These are phyloP conservation scores for Parastagonospora avenae DNA, from an alignment of 2,329 filamentous ascomycete species.

Conservation along the genomic window DNA sequence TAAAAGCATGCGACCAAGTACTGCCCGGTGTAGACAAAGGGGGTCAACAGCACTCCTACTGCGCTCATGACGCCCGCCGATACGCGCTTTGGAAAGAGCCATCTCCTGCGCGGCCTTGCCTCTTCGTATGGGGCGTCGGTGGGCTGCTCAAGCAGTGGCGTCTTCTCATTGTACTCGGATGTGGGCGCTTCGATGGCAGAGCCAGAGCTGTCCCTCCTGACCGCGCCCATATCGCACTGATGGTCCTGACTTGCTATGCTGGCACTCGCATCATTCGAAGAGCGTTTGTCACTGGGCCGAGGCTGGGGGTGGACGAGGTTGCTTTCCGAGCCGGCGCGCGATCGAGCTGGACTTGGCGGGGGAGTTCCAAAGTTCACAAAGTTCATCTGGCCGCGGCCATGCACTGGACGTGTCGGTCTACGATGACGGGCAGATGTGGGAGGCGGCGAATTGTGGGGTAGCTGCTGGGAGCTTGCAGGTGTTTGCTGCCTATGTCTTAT, in stretches of 20 bases:
- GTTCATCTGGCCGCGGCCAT: conserved; percentile 75
- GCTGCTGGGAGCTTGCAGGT: conserved; percentile 10
- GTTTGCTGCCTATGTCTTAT: conserved; percentile 1
- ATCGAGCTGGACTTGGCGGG: conserved; percentile 55
- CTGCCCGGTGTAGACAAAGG: conserved; percentile 77
- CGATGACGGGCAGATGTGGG: background rate
- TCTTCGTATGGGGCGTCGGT: conserved; percentile 36
- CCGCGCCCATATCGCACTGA: conserved; percentile 38
- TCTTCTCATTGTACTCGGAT: conserved; percentile 65
- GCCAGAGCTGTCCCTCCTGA: conserved; percentile 21
- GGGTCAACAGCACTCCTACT: conserved; percentile 77
- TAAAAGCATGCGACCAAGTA: conserved; percentile 85
- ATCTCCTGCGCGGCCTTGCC: conserved; percentile 47
- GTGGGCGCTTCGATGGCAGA: conserved; percentile 34
- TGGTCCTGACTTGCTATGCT: conserved; percentile 32
- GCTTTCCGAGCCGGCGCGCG: conserved; percentile 60
- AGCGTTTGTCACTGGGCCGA: conserved; percentile 23
- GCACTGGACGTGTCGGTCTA: conserved; percentile 19
- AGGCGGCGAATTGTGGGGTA: conserved; percentile 4
- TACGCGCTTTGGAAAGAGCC: conserved; percentile 69
- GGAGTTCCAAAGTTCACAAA: conserved; percentile 77
- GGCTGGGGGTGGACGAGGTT: conserved; percentile 45
- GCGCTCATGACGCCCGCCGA: conserved; percentile 75
- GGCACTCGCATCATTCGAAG: conserved; percentile 44
- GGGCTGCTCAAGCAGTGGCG: conserved; percentile 63